phyloP scores from a whole-genome alignment of 1,284 basidiomycete species.

The Tausonia pullulans region DNA sequence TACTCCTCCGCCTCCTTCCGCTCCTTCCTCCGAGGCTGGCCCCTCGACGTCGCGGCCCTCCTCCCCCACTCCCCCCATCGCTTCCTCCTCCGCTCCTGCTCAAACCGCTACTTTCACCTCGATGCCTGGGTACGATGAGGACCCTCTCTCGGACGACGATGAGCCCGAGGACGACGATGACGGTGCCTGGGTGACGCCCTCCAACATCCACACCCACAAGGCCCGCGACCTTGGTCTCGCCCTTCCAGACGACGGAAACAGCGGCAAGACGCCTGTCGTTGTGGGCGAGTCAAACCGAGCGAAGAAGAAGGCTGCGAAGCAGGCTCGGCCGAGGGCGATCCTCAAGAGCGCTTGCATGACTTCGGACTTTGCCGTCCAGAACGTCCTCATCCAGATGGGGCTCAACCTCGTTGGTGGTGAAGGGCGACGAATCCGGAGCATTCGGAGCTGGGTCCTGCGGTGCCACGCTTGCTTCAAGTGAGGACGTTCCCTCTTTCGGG shows the following conservation, averaged over 20 bases:
- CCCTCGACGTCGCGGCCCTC: constrained; percentile 18
- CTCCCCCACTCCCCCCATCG: constrained; percentile 10
- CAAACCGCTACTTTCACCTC: too few species aligned
- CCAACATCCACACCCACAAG: constrained; percentile 78
- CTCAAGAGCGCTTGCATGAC: constrained; percentile 83
- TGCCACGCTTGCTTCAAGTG: constrained; percentile 99
- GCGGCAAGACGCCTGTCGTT: neutral
- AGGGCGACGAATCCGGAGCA: constrained; percentile 77
- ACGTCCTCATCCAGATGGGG: constrained; percentile 91
- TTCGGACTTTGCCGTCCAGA: constrained; percentile 98
- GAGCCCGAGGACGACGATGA: constrained; percentile 48
- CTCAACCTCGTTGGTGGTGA: constrained; percentile 82
- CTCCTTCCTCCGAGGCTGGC: too few species aligned
- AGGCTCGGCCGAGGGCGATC: constrained; percentile 20
- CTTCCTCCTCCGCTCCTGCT: neutral
- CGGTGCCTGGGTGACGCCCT: constrained; percentile 95
- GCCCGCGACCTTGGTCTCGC: constrained; percentile 69
- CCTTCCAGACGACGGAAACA: constrained; percentile 16
- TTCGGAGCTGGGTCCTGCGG: constrained; percentile 90
- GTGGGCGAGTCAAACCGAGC: neutral
- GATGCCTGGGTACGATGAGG: neutral
- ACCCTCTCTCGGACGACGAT: constrained; percentile 35
- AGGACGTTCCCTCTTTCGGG: constrained; percentile 31
- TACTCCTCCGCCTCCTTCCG: too few species aligned
- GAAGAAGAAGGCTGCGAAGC: constrained; percentile 29